Percentiles rank a stretch among this genome's conserved stretches.
phyloP scores from a whole-genome alignment of 192 early-diverging fungal species.

The Backusella tuberculispora region DNA sequence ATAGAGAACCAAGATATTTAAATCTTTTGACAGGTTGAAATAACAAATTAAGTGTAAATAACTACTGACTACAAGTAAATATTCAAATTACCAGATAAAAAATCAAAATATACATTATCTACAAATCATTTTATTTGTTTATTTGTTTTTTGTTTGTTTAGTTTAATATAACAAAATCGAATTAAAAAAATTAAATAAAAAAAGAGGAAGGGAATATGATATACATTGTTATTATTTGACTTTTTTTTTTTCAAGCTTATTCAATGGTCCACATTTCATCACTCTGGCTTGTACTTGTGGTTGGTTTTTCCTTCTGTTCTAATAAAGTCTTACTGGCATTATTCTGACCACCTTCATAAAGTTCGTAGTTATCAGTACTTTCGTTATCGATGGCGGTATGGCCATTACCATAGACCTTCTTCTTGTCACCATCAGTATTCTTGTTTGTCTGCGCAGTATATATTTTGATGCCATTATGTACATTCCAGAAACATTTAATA shows the following conservation, averaged over 20 bases:
- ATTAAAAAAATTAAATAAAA: background rate
- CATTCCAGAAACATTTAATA: constrained; percentile 19
- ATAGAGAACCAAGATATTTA: background rate
- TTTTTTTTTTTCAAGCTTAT: background rate
- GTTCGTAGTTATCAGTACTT: constrained; percentile 15
- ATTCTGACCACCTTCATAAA: background rate
- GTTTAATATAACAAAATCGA: constrained; percentile 2
- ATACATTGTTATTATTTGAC: background rate
- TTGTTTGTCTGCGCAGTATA: background rate
- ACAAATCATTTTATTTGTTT: background rate
- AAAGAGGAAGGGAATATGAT: background rate
- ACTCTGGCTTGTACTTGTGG: background rate
- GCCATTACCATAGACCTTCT: background rate
- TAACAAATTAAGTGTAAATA: too few species aligned
- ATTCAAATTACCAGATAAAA: too few species aligned
- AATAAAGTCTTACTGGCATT: constrained; percentile 13
- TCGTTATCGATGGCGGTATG: constrained; percentile 11
- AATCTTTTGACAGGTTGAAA: background rate
- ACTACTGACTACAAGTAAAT: too few species aligned
- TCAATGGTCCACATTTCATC: constrained; percentile 35
- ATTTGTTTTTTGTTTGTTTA: background rate
- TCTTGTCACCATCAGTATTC: background rate
- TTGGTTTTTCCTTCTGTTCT: background rate
- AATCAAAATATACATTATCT: background rate
- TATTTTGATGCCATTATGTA: constrained; percentile 8